Base-by-base conservation (phyloP, 495 filamentous ascomycete genomes). In the Mytilinidion resinicola region DNA sequence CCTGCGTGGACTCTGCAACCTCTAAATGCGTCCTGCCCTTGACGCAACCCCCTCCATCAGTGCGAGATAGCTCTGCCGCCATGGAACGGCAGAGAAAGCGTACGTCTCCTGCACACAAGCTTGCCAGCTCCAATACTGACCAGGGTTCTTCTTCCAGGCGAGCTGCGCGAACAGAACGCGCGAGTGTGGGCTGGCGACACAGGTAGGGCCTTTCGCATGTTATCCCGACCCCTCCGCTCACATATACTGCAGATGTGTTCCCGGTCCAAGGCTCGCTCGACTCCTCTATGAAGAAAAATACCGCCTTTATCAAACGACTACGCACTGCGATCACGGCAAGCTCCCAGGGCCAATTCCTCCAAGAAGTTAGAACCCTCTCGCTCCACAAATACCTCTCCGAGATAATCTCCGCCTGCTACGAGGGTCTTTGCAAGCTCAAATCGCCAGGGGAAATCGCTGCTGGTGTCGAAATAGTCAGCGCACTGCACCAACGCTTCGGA, bases 281-380 rank as follows among this genome's bases (percentile, higher is more conserved):
- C 71, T 96, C 95, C 15, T 92, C 91, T 34, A 80, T 99, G 65
- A 97, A 96, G 78, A 99, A 97, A 74, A 99, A 99, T 67, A 99
- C 93, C 11, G 91, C 92, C 57, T 96, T 97, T 72, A 99, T 99
- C 71, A 96, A 96, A 73, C 87, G 95, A 53, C 79, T 97, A 36
- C 89, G 93, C 37, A 96, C 93, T 30, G 88, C 90, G 41, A 85
- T 97, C 59, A 90, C 83, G 56, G 76, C 88, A 49, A 79, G 89
- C 50, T 85, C 87, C 44, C 80, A 89, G 41, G 77, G 81, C 53
- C 90, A 90, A 56, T 95, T 97, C 72, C 72, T 96, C 41, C 85
- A 95, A 69, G 93, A 99, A 67, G 89, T 96, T 63, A 86, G 88
- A 57, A 90, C 91, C 46, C 79, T 96, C 8, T 96, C 92, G 54